These are phyloP conservation scores for Artomyces pyxidatus DNA, from an alignment of 768 basidiomycete genomes.

Conservation along the genomic window DNA sequence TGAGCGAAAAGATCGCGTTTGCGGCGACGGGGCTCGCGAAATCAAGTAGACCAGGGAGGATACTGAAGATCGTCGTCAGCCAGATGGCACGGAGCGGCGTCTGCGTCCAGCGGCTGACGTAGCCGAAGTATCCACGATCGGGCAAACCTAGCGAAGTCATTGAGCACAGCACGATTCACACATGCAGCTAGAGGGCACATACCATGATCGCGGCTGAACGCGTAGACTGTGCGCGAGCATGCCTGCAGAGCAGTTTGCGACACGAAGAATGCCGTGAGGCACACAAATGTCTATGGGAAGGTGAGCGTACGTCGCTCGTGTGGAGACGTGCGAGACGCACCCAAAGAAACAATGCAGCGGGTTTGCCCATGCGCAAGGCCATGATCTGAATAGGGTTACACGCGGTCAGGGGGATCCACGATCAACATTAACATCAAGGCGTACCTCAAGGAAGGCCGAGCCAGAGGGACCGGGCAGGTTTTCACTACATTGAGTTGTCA, in stretches of 20 bases:
- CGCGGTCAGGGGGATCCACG: not conserved
- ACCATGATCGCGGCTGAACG: conserved; percentile 78
- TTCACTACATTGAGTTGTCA: conserved; percentile 30
- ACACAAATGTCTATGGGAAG: conserved; percentile 50
- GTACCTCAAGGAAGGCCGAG: conserved; percentile 62
- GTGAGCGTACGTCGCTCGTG: not conserved
- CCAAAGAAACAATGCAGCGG: conserved; percentile 75
- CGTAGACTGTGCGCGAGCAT: conserved; percentile 73
- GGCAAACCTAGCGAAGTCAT: conserved; percentile 44
- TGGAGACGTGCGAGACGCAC: conserved; percentile 24
- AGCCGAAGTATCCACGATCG: conserved; percentile 71
- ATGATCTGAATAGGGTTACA: conserved; percentile 46
- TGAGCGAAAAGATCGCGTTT: conserved; percentile 76
- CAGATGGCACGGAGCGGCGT: conserved; percentile 78
- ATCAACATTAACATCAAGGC: not conserved
- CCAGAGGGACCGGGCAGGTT: conserved; percentile 63
- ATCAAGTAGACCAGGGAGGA: conserved; percentile 66
- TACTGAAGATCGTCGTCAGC: conserved; percentile 56
- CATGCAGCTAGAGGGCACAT: conserved; percentile 10
- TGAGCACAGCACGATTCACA: not conserved
- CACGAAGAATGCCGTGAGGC: conserved; percentile 83
- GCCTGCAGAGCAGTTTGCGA: conserved; percentile 78
- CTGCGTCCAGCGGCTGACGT: conserved; percentile 49
- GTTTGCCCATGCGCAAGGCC: conserved; percentile 64
- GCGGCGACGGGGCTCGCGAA: conserved; percentile 72